These are phyloP conservation scores for Circinella umbellata DNA, from an alignment of 371 early-diverging fungal genomes.

Conservation along the genomic window DNA sequence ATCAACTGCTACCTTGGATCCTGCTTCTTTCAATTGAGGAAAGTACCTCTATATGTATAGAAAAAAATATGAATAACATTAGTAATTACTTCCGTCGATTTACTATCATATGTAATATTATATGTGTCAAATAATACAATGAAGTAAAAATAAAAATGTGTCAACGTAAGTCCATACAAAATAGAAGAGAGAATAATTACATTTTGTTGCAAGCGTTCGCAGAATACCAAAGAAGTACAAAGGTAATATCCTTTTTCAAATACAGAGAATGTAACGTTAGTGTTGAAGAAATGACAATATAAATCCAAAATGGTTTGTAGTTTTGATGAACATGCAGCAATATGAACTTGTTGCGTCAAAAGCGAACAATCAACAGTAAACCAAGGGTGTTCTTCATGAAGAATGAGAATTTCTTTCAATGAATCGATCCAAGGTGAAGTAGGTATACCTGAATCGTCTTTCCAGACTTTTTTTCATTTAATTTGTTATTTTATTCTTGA, in stretches of 20 bases:
- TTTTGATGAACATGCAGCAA: background rate
- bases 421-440: too few species aligned
- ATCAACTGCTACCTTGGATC: too few species aligned
- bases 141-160: background rate
- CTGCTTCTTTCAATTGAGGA: too few species aligned
- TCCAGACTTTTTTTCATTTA: background rate
- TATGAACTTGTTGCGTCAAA: background rate
- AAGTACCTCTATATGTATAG: too few species aligned
- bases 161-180: background rate
- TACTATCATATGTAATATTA: background rate
- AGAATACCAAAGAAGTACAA: background rate
- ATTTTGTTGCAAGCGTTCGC: background rate
- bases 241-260: conserved; percentile 1
- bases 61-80: too few species aligned
- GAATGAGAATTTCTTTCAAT: background rate
- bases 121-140: background rate
- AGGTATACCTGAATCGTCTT: background rate
- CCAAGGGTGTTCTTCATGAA: background rate
- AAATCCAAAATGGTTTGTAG: background rate
- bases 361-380: background rate
- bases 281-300: background rate
- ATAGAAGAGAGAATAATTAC: background rate
- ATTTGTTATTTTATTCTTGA: background rate
- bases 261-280: background rate
- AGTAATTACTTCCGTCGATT: too few species aligned